Base-by-base conservation (phyloP, 768 basidiomycete species). In the Boletus eberwhitei region DNA sequence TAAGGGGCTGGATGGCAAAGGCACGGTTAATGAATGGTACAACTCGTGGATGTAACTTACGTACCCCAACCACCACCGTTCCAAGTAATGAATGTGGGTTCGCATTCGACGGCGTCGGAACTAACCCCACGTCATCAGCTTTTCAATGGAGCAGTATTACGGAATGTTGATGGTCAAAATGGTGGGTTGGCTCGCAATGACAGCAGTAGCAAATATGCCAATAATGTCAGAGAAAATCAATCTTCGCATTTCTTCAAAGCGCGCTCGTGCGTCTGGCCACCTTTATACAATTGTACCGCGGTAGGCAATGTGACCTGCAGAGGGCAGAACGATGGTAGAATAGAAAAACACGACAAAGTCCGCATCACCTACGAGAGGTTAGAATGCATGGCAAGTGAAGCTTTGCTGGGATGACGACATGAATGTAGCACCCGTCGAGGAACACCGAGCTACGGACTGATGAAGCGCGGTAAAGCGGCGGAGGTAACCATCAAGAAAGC, bases 1-100 rank as follows among this genome's bases (percentile, higher is more conserved):
- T 3, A 86, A 32, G 84, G 83, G 19, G 39, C 55, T 47, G 16
- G 4, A 5, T n/a, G n/a, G n/a, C 7, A 22, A 45, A 34, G 37
- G 32, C 37, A 21, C 36, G 37, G 8, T 42, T 8, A 24, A 42
- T 31, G 26, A 17, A 22, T 24, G 5, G 17, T 11, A 22, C 32
- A 22, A 29, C 21, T 5, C 26, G 5, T 8, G 19, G 22, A 8
- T 26, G 31, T 38, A 34, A 26, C 24, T 26, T 26, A 26, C 42
- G 9, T 13, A 29, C 40, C 16, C 32, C 22, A 17, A 2, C 45
- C 58, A 44, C 46, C 40, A 26, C 5, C 24, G 22, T 6, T n/a
- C 36, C 45, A 43, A 55, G 53, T 7, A 19, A 57, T 16, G 11
- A 17, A 3, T 19, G 39, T 11, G 16, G 29, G n/a, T 19, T 47